phyloP scores from a whole-genome alignment of 2,329 filamentous ascomycete genomes.

The Sclerotinia minor region DNA sequence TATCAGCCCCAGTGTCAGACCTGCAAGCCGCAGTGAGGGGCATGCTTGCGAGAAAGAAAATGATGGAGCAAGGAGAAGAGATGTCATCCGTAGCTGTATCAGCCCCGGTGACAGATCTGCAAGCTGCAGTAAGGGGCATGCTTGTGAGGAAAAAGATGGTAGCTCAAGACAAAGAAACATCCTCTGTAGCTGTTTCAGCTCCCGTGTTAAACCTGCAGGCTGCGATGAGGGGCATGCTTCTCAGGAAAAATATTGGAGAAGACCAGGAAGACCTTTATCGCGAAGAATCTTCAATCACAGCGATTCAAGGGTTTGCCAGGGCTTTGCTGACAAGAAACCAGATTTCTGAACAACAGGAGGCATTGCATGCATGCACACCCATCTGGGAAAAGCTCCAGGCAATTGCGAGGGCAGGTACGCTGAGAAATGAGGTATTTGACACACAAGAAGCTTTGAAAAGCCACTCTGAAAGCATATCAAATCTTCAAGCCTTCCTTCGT shows the following conservation, averaged over 20 bases:
- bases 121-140: constrained; percentile 7
- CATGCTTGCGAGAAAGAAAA: constrained; percentile 50
- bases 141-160: not conserved
- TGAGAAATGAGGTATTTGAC: constrained; percentile 48
- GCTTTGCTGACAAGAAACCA: constrained; percentile 60
- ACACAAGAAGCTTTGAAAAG: constrained; percentile 56
- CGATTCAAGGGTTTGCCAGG: constrained; percentile 63
- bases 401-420: constrained; percentile 47
- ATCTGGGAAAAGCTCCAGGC: constrained; percentile 53
- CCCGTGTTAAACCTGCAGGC: too few relatives aligned
- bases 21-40: constrained; percentile 43
- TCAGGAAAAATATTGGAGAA: constrained; percentile 55
- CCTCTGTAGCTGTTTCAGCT: too few relatives aligned
- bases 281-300: constrained; percentile 52
- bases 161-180: too few relatives aligned
- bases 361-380: constrained; percentile 52
- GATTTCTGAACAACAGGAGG: constrained; percentile 52
- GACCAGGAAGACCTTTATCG: constrained; percentile 55
- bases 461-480: constrained; percentile 43
- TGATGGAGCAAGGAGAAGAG: too few relatives aligned
- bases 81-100: too few relatives aligned
- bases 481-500: constrained; percentile 46
- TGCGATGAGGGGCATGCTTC: constrained; percentile 43
- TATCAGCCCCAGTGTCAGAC: constrained; percentile 53
- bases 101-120: too few relatives aligned